Conservation (phyloP, 2,329 filamentous ascomycete species). For the Aspergillus nomiae region DNA sequence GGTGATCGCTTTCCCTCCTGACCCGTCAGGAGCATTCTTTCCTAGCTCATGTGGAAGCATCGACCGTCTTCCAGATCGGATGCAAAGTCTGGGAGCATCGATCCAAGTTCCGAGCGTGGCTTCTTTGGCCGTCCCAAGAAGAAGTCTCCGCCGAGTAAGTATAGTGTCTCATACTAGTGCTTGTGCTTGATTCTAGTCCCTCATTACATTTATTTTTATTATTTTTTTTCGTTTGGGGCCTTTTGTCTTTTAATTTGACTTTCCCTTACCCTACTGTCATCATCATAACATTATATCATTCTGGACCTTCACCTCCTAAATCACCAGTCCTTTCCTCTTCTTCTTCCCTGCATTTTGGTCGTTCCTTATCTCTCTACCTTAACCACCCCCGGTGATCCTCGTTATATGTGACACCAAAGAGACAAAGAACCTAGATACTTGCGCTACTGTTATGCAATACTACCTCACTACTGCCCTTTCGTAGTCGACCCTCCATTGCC, state of each 20-base stretch:
- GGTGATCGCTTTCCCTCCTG: slow-evolving; percentile 18
- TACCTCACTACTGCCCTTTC: slow-evolving; percentile 14
- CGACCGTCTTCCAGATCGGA: slow-evolving; percentile 43
- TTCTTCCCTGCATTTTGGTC: slow-evolving; percentile 12
- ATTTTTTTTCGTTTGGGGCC: slow-evolving; percentile 3
- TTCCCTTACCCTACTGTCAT: slow-evolving; percentile 6
- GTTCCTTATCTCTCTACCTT: slow-evolving; percentile 6
- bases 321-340: slow-evolving; percentile 1
- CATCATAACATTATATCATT: slow-evolving; percentile 6
- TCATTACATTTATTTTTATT: slow-evolving; percentile 12
- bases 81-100: slow-evolving; percentile 37
- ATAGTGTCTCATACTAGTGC: slow-evolving; percentile 24
- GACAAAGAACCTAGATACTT: slow-evolving; percentile 10
- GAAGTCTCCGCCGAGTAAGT: slow-evolving; percentile 35
- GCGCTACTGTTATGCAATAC: slow-evolving; percentile 16
- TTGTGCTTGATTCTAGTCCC: slow-evolving; percentile 14
- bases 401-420: slow-evolving; percentile 13
- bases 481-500: slow-evolving; percentile 8
- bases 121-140: slow-evolving; percentile 41
- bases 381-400: slow-evolving; percentile 8
- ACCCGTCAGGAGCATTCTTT: slow-evolving; percentile 18
- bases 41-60: slow-evolving; percentile 44
- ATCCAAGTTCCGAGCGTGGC: slow-evolving; percentile 36
- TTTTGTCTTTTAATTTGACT: slow-evolving; percentile 8
- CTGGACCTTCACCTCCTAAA: neutral